phyloP scores from a whole-genome alignment of 2,329 filamentous ascomycete genomes.

The Coniochaeta sp. region DNA sequence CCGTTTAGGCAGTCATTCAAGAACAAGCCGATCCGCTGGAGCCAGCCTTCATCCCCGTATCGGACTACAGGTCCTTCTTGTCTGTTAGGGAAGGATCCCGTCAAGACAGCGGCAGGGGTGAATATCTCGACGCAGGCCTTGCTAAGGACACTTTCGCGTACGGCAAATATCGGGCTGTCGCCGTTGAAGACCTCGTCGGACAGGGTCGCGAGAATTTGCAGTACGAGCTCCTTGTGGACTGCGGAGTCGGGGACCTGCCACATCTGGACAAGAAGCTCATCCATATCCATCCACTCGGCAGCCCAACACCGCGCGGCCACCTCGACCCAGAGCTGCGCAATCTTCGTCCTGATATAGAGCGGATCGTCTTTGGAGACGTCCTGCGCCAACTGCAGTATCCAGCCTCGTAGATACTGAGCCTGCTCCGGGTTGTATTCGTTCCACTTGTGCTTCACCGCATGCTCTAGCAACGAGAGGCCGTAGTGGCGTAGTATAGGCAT shows the following conservation, averaged over 20 bases:
- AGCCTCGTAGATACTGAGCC: slow-evolving; percentile 60
- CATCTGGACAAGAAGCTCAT: slow-evolving; percentile 69
- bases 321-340: slow-evolving; percentile 90
- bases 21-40: slow-evolving; percentile 67
- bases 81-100: slow-evolving; percentile 68
- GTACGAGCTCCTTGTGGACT: slow-evolving; percentile 74
- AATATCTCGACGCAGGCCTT: slow-evolving; percentile 91
- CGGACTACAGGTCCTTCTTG: slow-evolving; percentile 63
- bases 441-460: slow-evolving; percentile 82
- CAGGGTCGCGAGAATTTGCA: slow-evolving; percentile 82
- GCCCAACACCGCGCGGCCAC: slow-evolving; percentile 90
- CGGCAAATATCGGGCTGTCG: slow-evolving; percentile 77
- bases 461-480: slow-evolving; percentile 84
- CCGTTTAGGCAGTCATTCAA: slow-evolving; percentile 65
- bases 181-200: slow-evolving; percentile 92
- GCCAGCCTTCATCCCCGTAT: slow-evolving; percentile 79
- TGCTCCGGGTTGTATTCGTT: slow-evolving; percentile 64
- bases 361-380: slow-evolving; percentile 66
- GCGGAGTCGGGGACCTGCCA: slow-evolving; percentile 65
- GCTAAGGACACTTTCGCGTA: slow-evolving; percentile 78
- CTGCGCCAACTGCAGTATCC: slow-evolving; percentile 73
- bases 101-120: slow-evolving; percentile 68
- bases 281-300: slow-evolving; percentile 93
- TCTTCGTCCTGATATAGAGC: slow-evolving; percentile 82
- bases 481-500: slow-evolving; percentile 85